phyloP scores from a whole-genome alignment of 257 asterid species.

The Verbascum thapsus region DNA sequence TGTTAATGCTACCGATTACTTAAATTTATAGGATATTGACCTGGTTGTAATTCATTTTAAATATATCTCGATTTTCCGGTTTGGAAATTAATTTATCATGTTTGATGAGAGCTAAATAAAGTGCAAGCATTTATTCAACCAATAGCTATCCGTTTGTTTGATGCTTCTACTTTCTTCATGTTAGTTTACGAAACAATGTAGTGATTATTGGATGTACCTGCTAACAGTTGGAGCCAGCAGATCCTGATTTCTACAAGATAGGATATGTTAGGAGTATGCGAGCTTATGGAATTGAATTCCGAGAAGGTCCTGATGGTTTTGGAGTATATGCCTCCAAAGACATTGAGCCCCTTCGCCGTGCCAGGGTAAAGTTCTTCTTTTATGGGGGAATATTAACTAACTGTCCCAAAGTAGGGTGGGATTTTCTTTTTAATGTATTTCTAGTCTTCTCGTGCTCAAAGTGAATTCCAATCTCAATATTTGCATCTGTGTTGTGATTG shows the following conservation, averaged over 20 bases:
- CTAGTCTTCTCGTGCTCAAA: background rate
- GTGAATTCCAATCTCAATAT: constrained; percentile 6
- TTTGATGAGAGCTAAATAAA: too few species aligned
- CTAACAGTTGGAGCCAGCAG: constrained; percentile 80
- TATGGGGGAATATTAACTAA: background rate
- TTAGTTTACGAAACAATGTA: constrained; percentile 17
- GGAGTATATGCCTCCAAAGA: constrained; percentile 97
- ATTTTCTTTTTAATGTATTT: constrained; percentile 2
- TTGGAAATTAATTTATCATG: too few species aligned
- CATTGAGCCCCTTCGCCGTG: constrained; percentile 92
- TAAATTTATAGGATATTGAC: background rate
- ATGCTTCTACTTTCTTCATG: constrained; percentile 1
- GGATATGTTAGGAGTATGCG: constrained; percentile 89
- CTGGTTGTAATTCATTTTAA: too few species aligned
- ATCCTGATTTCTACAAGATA: constrained; percentile 95
- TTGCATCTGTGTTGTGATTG: constrained; percentile 2
- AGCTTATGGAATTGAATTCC: constrained; percentile 91
- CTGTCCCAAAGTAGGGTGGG: background rate
- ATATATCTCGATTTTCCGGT: too few species aligned
- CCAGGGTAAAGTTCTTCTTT: constrained; percentile 61
- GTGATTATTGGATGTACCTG: constrained; percentile 18
- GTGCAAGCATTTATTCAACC: background rate
- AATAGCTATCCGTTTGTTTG: background rate
- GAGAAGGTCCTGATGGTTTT: constrained; percentile 97
- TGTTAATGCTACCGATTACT: background rate